phyloP scores from a whole-genome alignment of 805 yeast genomes.

The Saccharomyces kudriavzevii region DNA sequence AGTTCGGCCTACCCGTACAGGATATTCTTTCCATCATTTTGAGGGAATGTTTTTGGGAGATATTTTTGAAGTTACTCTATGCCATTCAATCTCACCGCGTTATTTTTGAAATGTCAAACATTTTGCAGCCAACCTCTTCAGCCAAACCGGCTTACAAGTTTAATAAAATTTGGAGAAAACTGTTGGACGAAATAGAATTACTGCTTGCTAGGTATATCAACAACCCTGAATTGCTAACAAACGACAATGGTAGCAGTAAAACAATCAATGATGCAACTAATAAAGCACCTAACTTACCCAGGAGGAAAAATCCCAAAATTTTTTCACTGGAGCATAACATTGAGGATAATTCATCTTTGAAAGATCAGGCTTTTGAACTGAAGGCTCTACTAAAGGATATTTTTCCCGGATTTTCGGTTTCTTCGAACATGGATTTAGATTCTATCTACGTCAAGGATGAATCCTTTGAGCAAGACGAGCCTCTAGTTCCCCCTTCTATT shows the following conservation, averaged over 20 bases:
- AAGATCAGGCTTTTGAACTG: conserved; percentile 35
- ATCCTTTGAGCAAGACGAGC: conserved; percentile 49
- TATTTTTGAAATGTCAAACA: conserved; percentile 46
- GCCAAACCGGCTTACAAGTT: conserved; percentile 30
- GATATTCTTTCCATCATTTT: conserved; percentile 49
- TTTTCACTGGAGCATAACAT: conserved; percentile 25
- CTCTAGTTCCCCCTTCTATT: conserved; percentile 60
- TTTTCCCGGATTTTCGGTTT: conserved; percentile 58
- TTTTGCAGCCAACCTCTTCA: conserved; percentile 21
- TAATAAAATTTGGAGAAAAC: conserved; percentile 36
- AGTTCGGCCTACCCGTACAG: conserved; percentile 34
- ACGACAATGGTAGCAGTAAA: conserved; percentile 1
- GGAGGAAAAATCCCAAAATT: conserved; percentile 9
- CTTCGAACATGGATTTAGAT: conserved; percentile 29
- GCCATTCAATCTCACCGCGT: conserved; percentile 66
- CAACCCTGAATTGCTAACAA: conserved; percentile 8
- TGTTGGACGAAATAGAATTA: conserved; percentile 30
- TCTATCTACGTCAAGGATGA: conserved; percentile 54
- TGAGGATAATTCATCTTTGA: conserved; percentile 17
- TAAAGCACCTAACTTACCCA: conserved; percentile 8
- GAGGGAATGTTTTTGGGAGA: conserved; percentile 60
- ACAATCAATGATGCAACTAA: conserved; percentile 1
- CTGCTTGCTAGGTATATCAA: conserved; percentile 19
- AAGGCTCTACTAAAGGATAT: conserved; percentile 45
- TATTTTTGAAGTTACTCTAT: conserved; percentile 55